Conservation (phyloP, 805 yeast species). For the Saccharomycopsis selenospora region DNA sequence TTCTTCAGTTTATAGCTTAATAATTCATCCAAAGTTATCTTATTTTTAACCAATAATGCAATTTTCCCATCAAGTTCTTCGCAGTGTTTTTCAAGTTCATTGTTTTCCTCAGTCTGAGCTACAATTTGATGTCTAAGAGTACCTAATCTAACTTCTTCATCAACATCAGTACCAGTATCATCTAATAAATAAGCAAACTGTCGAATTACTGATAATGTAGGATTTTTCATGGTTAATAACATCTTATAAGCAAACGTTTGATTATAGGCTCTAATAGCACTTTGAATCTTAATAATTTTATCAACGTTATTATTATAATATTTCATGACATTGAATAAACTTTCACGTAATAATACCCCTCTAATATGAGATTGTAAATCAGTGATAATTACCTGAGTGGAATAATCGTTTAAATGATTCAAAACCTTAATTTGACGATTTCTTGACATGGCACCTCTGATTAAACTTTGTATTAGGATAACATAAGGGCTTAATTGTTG, state of each 20-base stretch:
- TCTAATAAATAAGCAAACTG: conserved; percentile 71
- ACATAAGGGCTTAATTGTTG: conserved; percentile 23
- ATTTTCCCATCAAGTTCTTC: conserved; percentile 74
- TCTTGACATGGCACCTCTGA: conserved; percentile 58
- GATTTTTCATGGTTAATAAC: conserved; percentile 61
- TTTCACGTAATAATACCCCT: conserved; percentile 33
- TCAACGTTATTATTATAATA: conserved; percentile 51
- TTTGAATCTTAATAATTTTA: conserved; percentile 65
- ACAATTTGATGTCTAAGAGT: conserved; percentile 60
- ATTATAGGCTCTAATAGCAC: conserved; percentile 56
- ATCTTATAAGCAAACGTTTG: conserved; percentile 69
- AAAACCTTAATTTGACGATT: conserved; percentile 45
- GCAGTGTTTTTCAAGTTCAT: conserved; percentile 62
- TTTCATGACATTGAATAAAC: conserved; percentile 28
- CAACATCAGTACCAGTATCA: conserved; percentile 66
- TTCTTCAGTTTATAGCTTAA: conserved; percentile 26
- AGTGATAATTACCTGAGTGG: conserved; percentile 29
- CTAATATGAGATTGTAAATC: conserved; percentile 50
- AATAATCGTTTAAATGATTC: conserved; percentile 45
- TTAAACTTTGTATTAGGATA: conserved; percentile 44
- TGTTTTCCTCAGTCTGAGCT: conserved; percentile 63
- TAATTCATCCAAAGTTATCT: conserved; percentile 69
- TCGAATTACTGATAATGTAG: conserved; percentile 69
- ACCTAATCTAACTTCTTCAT: conserved; percentile 64
- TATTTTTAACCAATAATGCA: conserved; percentile 69